These are phyloP conservation scores for Actinomortierella wolfii DNA, from an alignment of 371 early-diverging fungal genomes.

Conservation along the genomic window DNA sequence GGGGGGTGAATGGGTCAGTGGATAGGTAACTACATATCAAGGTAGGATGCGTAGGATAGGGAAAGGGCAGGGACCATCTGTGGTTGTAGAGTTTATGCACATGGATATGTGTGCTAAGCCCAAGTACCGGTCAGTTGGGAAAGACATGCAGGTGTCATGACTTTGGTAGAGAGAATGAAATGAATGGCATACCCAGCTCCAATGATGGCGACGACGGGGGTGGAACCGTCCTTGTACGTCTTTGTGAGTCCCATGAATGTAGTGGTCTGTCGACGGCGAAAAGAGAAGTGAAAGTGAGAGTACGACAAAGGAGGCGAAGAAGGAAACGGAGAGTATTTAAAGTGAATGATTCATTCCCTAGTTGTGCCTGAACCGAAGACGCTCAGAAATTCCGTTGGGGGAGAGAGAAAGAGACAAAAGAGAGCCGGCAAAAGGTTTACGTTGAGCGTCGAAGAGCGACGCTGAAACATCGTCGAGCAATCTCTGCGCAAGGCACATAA, in stretches of 20 bases:
- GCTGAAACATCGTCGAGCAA: too few relatives aligned
- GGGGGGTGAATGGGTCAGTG: not conserved
- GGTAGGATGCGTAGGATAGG: not conserved
- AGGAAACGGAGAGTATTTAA: too few relatives aligned
- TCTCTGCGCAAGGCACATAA: too few relatives aligned
- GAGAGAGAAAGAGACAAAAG: too few relatives aligned
- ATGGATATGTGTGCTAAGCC: not conserved
- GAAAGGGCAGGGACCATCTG: not conserved
- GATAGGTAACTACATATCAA: too few relatives aligned
- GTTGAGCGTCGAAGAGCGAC: too few relatives aligned
- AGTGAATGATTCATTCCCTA: too few relatives aligned
- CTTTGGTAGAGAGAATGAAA: not conserved
- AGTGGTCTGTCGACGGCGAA: not conserved
- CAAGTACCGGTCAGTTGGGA: not conserved
- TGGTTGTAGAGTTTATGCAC: not conserved
- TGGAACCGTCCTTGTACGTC: constrained; percentile 39
- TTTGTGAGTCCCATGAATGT: constrained; percentile 31
- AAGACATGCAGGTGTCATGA: not conserved
- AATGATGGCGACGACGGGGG: constrained; percentile 41
- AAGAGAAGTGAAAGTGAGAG: not conserved
- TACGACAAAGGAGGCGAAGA: not conserved
- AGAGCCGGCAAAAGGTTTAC: too few relatives aligned
- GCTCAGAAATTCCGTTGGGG: too few relatives aligned
- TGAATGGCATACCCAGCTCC: constrained; percentile 33
- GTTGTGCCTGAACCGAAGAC: too few relatives aligned